These are phyloP conservation scores for Tieghemostelium lacteum DNA, from an alignment of 78 protist genomes.

Conservation along the genomic window DNA sequence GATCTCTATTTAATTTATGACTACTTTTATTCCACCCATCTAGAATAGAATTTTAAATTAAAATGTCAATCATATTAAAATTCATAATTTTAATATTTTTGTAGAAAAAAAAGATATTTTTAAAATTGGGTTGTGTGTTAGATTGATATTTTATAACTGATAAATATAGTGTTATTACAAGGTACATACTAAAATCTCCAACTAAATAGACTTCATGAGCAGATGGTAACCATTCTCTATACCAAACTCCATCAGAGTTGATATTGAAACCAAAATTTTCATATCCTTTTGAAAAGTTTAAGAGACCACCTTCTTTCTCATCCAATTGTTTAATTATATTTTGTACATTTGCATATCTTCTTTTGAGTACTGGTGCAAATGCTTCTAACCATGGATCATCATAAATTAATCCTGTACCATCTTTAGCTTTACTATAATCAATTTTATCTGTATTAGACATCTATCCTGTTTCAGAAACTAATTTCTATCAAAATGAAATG, in stretches of 20 bases:
- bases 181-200: constrained; percentile 77
- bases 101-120: not conserved
- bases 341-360: constrained; percentile 27
- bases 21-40: constrained; percentile 84
- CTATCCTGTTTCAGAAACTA: no score
- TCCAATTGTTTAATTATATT: constrained; percentile 32
- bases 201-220: constrained; percentile 57
- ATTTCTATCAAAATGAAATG: no score
- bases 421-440: constrained; percentile 68
- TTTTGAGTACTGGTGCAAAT: constrained; percentile 28
- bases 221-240: constrained; percentile 84
- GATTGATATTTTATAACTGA: no score
- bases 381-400: constrained; percentile 83
- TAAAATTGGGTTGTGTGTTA: not conserved
- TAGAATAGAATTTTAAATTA: not conserved
- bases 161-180: not conserved
- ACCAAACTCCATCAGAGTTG: constrained; percentile 23
- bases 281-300: constrained; percentile 78
- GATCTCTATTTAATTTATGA: constrained; percentile 52
- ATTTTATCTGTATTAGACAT: no score
- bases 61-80: not conserved
- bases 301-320: constrained; percentile 69
- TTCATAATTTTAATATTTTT: not conserved
- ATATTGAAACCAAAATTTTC: constrained; percentile 77
- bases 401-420: constrained; percentile 76